Conservation (phyloP, 176 grass and related monocot genomes). For the Aegilops tauschii region DNA sequence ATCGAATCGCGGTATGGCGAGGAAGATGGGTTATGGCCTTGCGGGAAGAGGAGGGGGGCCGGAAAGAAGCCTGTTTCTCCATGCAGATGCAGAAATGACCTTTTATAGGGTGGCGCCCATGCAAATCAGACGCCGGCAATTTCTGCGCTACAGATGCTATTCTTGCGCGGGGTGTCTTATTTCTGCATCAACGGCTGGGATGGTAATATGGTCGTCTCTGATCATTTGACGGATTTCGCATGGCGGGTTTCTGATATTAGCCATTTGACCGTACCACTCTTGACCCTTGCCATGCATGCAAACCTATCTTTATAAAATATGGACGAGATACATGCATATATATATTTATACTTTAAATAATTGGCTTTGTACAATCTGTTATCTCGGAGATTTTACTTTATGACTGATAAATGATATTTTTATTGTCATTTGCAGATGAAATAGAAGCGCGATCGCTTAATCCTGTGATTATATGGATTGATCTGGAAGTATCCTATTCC, state of each 20-base stretch:
- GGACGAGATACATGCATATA: not conserved
- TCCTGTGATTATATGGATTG: not conserved
- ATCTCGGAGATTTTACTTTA: too few relatives aligned
- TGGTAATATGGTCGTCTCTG: not conserved
- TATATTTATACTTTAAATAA: too few relatives aligned
- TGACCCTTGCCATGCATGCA: not conserved
- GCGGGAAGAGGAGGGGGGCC: not conserved
- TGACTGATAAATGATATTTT: not conserved
- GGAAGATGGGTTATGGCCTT: not conserved
- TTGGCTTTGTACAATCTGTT: too few relatives aligned
- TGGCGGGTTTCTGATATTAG: not conserved
- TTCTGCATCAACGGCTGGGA: constrained; percentile 28
- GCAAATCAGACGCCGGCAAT: constrained; percentile 15
- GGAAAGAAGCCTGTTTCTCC: not conserved
- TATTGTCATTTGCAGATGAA: not conserved
- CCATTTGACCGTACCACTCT: not conserved
- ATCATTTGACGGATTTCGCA: not conserved
- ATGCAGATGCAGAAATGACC: constrained; percentile 27
- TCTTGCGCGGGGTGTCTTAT: constrained; percentile 28
- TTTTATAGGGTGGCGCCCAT: constrained; percentile 21
- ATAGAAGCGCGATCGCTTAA: not conserved
- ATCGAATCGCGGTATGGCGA: not conserved
- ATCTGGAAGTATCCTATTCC: not conserved
- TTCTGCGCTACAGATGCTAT: constrained; percentile 49
- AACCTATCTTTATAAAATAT: not conserved